Evolutionary conservation across 768 basidiomycete species (phyloP).

Genomic region (Termitomyces sp.): DNA sequence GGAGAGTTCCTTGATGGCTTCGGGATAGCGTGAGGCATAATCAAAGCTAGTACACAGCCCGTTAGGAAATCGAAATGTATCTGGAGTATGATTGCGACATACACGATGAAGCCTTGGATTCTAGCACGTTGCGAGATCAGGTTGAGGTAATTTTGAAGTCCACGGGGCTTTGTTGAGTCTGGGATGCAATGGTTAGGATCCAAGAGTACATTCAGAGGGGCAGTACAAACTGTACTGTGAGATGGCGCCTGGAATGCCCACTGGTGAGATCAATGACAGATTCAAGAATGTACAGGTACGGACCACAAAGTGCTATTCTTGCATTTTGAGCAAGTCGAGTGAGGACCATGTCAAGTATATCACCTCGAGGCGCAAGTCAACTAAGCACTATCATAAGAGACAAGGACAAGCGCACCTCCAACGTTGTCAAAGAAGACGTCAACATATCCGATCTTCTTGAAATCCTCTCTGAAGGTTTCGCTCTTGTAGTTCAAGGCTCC

Average conservation of each 20-base stretch:
- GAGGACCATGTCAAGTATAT: slow-evolving; percentile 76
- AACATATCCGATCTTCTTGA: slow-evolving; percentile 73
- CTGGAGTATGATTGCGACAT: slow-evolving; percentile 16
- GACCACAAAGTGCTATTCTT: slow-evolving; percentile 78
- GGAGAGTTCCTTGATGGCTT: slow-evolving; percentile 52
- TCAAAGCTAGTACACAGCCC: slow-evolving; percentile 50
- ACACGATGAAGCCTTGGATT: slow-evolving; percentile 84
- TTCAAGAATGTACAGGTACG: slow-evolving; percentile 26
- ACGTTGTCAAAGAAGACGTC: slow-evolving; percentile 87
- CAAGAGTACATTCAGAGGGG: not conserved
- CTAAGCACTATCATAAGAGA: not conserved
- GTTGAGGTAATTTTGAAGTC: slow-evolving; percentile 59
- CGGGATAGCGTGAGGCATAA: slow-evolving; percentile 55
- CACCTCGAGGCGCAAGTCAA: slow-evolving; percentile 38
- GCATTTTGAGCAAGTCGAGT: slow-evolving; percentile 72
- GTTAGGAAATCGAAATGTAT: not conserved
- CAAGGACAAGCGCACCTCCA: slow-evolving; percentile 33
- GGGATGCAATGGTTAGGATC: not conserved
- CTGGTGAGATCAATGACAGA: not conserved
- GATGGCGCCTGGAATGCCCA: slow-evolving; percentile 57
- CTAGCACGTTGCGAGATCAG: slow-evolving; percentile 75
- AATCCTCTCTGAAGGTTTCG: slow-evolving; percentile 59
- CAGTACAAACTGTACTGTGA: slow-evolving; percentile 66
- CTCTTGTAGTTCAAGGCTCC: slow-evolving; percentile 87
- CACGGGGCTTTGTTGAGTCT: slow-evolving; percentile 59